A percentile compares a stretch with the other conserved stretches of the same genome.
phyloP scores from a whole-genome alignment of 805 yeast species.

The Blastobotrys muscicola region DNA sequence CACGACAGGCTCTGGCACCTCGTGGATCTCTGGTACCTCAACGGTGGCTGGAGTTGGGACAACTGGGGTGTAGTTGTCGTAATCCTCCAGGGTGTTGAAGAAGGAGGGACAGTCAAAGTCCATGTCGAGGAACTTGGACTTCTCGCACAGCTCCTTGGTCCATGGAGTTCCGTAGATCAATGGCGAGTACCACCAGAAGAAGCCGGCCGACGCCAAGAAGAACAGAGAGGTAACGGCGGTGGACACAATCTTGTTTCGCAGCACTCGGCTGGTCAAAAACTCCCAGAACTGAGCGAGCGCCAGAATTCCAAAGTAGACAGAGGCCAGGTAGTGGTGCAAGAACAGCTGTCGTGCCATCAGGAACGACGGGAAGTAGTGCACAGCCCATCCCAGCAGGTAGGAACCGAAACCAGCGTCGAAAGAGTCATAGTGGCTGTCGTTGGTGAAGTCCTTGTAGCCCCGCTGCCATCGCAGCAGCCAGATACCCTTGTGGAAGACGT shows the following conservation, averaged over 20 bases:
- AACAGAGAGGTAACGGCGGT: constrained; percentile 40
- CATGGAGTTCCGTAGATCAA: constrained; percentile 71
- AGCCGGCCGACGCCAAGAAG: constrained; percentile 39
- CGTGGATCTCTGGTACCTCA: constrained; percentile 10
- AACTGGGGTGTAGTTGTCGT: constrained; percentile 14
- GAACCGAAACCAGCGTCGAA: constrained; percentile 33
- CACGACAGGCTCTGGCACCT: constrained; percentile 8
- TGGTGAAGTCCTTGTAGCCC: constrained; percentile 25
- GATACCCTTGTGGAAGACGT: constrained; percentile 20
- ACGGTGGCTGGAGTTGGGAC: constrained; percentile 5
- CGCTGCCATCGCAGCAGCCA: constrained; percentile 33
- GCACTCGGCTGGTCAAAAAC: constrained; percentile 21
- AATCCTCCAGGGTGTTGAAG: constrained; percentile 23
- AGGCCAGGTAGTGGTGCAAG: constrained; percentile 88
- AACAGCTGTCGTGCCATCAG: constrained; percentile 90
- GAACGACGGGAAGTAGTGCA: constrained; percentile 52
- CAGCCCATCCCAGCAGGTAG: constrained; percentile 45
- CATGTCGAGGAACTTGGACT: constrained; percentile 61
- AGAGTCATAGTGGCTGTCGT: constrained; percentile 19
- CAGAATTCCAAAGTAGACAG: constrained; percentile 77
- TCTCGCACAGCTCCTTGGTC: constrained; percentile 60
- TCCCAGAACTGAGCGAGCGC: constrained; percentile 55
- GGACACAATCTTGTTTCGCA: constrained; percentile 36
- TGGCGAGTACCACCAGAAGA: constrained; percentile 58
- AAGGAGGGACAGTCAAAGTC: constrained; percentile 75